These are phyloP conservation scores for Starmera quercuum DNA, from an alignment of 805 yeast genomes.

Conservation along the genomic window DNA sequence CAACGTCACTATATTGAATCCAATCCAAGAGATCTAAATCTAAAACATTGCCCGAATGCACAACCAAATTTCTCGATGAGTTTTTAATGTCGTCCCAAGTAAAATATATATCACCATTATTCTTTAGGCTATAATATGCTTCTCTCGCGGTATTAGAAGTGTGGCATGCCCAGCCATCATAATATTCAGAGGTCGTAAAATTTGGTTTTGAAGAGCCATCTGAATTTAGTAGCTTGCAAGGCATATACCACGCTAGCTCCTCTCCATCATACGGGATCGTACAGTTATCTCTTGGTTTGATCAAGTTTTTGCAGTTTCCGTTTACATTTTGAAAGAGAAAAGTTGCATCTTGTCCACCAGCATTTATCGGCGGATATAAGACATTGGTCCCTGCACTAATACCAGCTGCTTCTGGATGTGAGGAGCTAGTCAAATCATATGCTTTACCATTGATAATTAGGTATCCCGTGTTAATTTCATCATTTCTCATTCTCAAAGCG, in stretches of 20 bases:
- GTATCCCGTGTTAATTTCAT: conserved; percentile 51
- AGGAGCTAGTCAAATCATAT: conserved; percentile 59
- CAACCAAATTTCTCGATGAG: conserved; percentile 68
- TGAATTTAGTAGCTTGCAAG: conserved; percentile 65
- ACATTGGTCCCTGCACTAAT: conserved; percentile 61
- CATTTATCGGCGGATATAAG: conserved; percentile 77
- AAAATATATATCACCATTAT: conserved; percentile 71
- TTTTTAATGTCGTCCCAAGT: conserved; percentile 83
- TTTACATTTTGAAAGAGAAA: conserved; percentile 87
- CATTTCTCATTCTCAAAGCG: conserved; percentile 44
- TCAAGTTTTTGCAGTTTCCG: conserved; percentile 77
- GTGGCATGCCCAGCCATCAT: conserved; percentile 89
- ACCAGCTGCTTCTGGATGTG: conserved; percentile 82
- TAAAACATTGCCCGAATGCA: conserved; percentile 82
- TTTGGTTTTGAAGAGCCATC: conserved; percentile 70
- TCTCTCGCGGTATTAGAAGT: conserved; percentile 64
- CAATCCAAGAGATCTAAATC: conserved; percentile 74
- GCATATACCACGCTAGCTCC: conserved; percentile 91
- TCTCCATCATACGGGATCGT: conserved; percentile 63
- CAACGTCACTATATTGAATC: conserved; percentile 61
- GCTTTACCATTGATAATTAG: conserved; percentile 80
- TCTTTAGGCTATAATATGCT: conserved; percentile 52
- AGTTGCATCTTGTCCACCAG: conserved; percentile 83
- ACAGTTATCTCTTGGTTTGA: conserved; percentile 60
- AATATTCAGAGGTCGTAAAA: conserved; percentile 47